Conservation (phyloP, 176 grass and related monocot species). For the Carex kokanica region DNA sequence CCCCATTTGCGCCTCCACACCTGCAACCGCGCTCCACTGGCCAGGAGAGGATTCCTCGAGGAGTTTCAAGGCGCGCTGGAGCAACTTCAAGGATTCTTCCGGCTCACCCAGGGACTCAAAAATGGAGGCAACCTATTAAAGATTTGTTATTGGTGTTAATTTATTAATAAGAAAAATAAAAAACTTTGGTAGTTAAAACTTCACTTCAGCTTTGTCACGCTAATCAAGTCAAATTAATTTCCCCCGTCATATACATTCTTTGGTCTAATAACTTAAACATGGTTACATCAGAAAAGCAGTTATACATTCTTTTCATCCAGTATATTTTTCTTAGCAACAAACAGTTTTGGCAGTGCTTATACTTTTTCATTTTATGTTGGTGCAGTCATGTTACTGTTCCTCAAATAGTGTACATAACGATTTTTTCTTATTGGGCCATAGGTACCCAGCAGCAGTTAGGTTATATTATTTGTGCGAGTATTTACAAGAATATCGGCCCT, state of each 20-base stretch:
- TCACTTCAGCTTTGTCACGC: not conserved
- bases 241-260: not conserved
- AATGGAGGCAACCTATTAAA: constrained; percentile 57
- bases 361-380: not conserved
- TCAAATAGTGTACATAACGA: not conserved
- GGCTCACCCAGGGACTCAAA: constrained; percentile 78
- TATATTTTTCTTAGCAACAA: not conserved
- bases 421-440: not conserved
- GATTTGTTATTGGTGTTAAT: not conserved
- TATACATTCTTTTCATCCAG: not conserved
- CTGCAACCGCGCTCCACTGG: constrained; percentile 91
- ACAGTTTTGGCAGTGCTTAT: not conserved
- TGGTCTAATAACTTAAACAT: not conserved
- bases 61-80: constrained; percentile 71
- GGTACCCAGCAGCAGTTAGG: not conserved
- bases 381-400: not conserved
- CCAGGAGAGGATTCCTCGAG: constrained; percentile 68
- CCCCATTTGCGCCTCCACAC: constrained; percentile 90
- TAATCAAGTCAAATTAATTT: not conserved
- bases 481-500: not conserved
- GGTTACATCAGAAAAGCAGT: not conserved
- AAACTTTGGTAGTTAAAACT: not conserved
- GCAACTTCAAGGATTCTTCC: constrained; percentile 82
- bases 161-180: not conserved
- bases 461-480: not conserved